A percentile compares a stretch with the other conserved stretches of the same genome.
These are phyloP conservation scores for Globisporangium splendens DNA, from an alignment of 352 stramenopile species.

Conservation along the genomic window DNA sequence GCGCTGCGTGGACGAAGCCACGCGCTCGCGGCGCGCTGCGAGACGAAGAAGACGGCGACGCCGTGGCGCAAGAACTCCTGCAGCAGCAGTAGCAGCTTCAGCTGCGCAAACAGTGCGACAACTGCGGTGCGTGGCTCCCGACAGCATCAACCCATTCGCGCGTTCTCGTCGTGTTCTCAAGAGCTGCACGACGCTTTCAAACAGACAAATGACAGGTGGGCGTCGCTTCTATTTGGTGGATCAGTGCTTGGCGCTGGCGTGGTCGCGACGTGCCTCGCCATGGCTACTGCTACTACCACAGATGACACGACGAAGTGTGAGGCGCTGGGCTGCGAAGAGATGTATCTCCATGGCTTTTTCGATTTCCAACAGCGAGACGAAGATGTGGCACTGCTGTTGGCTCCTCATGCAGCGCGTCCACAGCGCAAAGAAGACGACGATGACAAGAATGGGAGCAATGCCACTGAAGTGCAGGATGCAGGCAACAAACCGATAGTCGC, in stretches of 20 bases:
- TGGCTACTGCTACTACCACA: background rate
- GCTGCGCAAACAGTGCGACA: background rate
- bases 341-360: background rate
- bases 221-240: constrained; percentile 1
- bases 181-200: background rate
- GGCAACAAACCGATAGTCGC: background rate
- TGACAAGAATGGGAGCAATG: background rate
- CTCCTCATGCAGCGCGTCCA: background rate
- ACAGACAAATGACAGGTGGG: background rate
- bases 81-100: background rate
- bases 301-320: background rate
- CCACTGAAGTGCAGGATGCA: background rate
- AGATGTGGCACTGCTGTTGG: background rate
- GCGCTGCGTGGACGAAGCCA: constrained; percentile 9
- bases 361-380: background rate
- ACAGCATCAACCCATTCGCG: no score
- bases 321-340: background rate
- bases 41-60: constrained; percentile 6
- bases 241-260: background rate
- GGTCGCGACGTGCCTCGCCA: background rate
- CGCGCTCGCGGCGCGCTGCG: constrained; percentile 5
- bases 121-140: no score
- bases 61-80: background rate
- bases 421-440: background rate
- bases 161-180: background rate